Base-by-base conservation (phyloP, 129 eudicot species). In the Tagetes patula region DNA sequence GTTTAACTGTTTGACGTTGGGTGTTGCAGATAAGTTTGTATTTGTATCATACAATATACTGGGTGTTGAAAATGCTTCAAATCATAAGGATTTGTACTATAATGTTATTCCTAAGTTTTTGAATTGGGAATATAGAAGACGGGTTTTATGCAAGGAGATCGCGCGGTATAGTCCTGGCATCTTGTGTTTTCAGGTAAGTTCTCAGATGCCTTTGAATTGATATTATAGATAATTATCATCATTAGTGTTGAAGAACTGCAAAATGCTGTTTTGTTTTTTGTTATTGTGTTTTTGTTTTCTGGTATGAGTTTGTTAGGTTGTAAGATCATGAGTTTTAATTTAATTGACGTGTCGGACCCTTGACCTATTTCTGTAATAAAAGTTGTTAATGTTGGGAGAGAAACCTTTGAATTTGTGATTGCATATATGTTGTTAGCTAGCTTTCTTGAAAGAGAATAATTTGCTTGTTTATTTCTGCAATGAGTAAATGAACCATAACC, bases 31-130 rank as follows among this genome's bases (percentile, higher is more conserved):
- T 68, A 85, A 73, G 70, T 52, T 89, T 69, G 89, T 89, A 41
- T 75, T 92, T 77, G 78, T 92, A 46, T 92, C 97, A 10, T 92
- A 89, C 76, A 92, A 89, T 87, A 81, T 92, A 79, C 63, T 92
- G 81, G 97, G 96, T 7, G 96, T 87, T 79, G 91, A 89, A 72
- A 92, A 92, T 89, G 96, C 94, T 41, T 56, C 80, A 62, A 86
- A 83, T 12, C 97, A 92, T 82, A 85, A 78, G 36, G 85, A 92
- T 76, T 77, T 92, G 75, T 92, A 92, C 73, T 39, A 38, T 7
- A 71, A 83, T 55, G 85, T 89, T 9, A 80, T 67, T n/a, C 80
- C 80, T 3, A 73, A 78, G 52, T 83, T 70, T 79, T 37, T 92
- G 87, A 83, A 89, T 5, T 92, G 97, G 97, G 82, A 92, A 65